phyloP scores from a whole-genome alignment of 2,329 filamentous ascomycete genomes.

The Dactylonectria estremocensis region DNA sequence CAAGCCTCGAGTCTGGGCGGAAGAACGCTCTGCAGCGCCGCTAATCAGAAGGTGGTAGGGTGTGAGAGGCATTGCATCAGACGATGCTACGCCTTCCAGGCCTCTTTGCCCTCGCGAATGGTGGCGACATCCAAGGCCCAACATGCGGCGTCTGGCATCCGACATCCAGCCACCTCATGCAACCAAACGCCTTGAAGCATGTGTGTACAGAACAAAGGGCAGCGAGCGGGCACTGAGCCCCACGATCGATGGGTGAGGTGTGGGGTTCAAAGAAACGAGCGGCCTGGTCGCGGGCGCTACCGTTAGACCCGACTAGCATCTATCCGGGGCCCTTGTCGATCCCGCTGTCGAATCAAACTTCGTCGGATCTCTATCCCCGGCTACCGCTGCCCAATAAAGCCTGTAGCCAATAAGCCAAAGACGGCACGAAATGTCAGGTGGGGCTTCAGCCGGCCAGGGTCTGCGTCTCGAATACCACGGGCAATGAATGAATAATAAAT shows the following conservation, averaged over 20 bases:
- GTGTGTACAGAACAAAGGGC: background rate
- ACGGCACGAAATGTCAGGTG: slow-evolving; percentile 1
- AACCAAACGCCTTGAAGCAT: background rate
- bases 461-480: background rate
- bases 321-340: slow-evolving; percentile 23
- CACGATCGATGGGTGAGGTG: background rate
- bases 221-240: background rate
- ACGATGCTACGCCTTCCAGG: background rate
- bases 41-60: background rate
- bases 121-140: background rate
- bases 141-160: background rate
- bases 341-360: slow-evolving; percentile 18
- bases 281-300: slow-evolving; percentile 19
- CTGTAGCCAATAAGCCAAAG: background rate
- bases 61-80: background rate
- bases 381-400: background rate
- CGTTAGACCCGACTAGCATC: slow-evolving; percentile 18
- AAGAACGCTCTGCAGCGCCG: background rate
- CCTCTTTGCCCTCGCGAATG: background rate
- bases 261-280: slow-evolving; percentile 18
- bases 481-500: background rate
- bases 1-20: background rate
- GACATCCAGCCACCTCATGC: background rate
- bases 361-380: slow-evolving; percentile 10
- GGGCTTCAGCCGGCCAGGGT: slow-evolving; percentile 10